Percentiles rank a stretch among this genome's conserved stretches.
Evolutionary conservation across 768 basidiomycete genomes (phyloP).

Genomic region (Lentinula raphanica): DNA sequence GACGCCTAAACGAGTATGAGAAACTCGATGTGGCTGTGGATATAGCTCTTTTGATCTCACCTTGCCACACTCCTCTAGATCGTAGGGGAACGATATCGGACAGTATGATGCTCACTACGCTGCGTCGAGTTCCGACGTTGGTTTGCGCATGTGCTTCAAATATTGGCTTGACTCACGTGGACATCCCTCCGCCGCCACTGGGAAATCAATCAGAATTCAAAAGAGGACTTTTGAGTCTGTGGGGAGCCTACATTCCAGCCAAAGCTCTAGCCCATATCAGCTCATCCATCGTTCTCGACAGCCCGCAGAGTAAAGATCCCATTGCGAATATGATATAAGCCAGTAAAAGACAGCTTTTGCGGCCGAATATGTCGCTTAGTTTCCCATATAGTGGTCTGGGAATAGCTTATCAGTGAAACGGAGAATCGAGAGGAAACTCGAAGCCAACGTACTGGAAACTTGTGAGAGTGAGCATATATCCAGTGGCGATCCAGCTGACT

Average conservation of each 20-base stretch:
- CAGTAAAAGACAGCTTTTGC: constrained; percentile 7
- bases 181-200: constrained; percentile 30
- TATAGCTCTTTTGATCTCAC: constrained; percentile 23
- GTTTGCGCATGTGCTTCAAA: too few relatives aligned
- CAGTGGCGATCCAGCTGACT: constrained; percentile 64
- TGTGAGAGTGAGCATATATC: constrained; percentile 55
- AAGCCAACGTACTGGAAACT: constrained; percentile 48
- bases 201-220: not conserved
- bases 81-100: constrained; percentile 62
- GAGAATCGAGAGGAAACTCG: not conserved
- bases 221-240: not conserved
- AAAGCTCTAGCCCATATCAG: constrained; percentile 29
- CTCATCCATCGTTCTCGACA: constrained; percentile 27
- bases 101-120: constrained; percentile 59
- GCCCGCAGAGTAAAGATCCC: constrained; percentile 28
- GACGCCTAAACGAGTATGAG: constrained; percentile 31
- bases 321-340: constrained; percentile 28
- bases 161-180: constrained; percentile 27
- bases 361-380: constrained; percentile 52
- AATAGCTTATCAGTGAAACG: not conserved
- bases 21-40: not conserved
- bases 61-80: constrained; percentile 67
- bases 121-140: constrained; percentile 14
- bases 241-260: constrained; percentile 20
- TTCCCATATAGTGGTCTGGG: constrained; percentile 59